These are phyloP conservation scores for Nannizziopsis arthrosporioides DNA, from an alignment of 2,329 filamentous ascomycete species.

Conservation along the genomic window DNA sequence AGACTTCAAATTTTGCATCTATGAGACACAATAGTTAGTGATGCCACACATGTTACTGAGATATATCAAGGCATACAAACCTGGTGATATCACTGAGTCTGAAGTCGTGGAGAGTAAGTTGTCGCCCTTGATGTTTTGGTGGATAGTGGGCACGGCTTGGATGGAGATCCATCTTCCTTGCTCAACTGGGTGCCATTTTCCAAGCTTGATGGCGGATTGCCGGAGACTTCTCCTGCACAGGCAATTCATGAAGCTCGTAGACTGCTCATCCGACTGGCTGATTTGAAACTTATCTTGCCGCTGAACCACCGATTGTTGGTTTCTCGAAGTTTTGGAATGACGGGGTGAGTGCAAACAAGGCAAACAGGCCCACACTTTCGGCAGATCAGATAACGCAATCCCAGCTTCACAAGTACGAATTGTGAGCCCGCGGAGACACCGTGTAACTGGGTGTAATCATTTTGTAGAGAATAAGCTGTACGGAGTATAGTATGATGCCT, in stretches of 20 bases:
- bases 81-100: conserved; percentile 32
- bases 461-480: no score
- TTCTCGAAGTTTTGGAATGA: background rate
- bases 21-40: background rate
- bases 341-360: conserved; percentile 4
- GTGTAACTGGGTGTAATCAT: no score
- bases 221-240: conserved; percentile 27
- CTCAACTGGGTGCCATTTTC: conserved; percentile 16
- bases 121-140: conserved; percentile 26
- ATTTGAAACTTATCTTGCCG: background rate
- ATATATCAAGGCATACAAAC: conserved; percentile 20
- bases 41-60: background rate
- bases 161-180: conserved; percentile 32
- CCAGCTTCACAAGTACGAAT: background rate
- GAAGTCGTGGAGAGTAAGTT: conserved; percentile 29
- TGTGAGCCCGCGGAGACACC: background rate
- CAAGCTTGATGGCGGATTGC: conserved; percentile 25
- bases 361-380: conserved; percentile 1
- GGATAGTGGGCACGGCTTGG: conserved; percentile 33
- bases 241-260: conserved; percentile 25
- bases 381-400: background rate
- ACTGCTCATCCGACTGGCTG: conserved; percentile 1
- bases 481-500: no score
- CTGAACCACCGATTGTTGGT: background rate
- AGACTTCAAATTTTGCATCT: conserved; percentile 92